Conservation (phyloP, 805 yeast genomes). For the Candida sithepensis region DNA sequence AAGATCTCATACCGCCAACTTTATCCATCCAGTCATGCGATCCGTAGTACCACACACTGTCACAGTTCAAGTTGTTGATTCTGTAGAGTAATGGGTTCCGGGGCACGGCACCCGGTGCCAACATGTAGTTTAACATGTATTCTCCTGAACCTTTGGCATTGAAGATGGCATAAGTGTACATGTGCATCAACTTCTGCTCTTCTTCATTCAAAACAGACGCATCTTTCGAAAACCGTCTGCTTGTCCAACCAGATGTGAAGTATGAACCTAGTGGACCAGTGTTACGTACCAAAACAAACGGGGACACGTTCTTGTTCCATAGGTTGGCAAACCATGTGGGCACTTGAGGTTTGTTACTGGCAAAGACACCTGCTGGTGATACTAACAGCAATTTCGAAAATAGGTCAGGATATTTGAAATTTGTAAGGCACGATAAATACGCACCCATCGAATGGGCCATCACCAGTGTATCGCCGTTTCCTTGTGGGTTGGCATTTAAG, state of each 20-base stretch:
- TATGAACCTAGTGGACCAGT: constrained; percentile 82
- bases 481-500: constrained; percentile 30
- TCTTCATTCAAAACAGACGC: constrained; percentile 31
- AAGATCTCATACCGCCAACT: constrained; percentile 42
- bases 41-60: constrained; percentile 84
- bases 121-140: constrained; percentile 75
- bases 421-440: constrained; percentile 67
- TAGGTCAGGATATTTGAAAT: constrained; percentile 54
- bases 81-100: constrained; percentile 63
- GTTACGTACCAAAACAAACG: constrained; percentile 74
- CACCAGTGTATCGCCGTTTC: constrained; percentile 37
- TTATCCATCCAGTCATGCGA: constrained; percentile 63
- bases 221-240: constrained; percentile 64
- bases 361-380: constrained; percentile 84
- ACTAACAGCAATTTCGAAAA: constrained; percentile 71
- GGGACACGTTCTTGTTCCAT: constrained; percentile 80
- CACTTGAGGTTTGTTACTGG: constrained; percentile 42
- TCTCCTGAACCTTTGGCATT: constrained; percentile 90
- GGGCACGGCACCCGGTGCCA: constrained; percentile 91
- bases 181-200: constrained; percentile 59
- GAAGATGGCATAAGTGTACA: constrained; percentile 80
- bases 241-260: constrained; percentile 86
- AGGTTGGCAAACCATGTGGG: constrained; percentile 77
- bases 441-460: constrained; percentile 95
- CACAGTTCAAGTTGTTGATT: constrained; percentile 50